Evolutionary conservation across 1,284 basidiomycete species (phyloP), one percentile per base, ranked within the genome.

Genomic region (Leccinum subfulvum): DNA sequence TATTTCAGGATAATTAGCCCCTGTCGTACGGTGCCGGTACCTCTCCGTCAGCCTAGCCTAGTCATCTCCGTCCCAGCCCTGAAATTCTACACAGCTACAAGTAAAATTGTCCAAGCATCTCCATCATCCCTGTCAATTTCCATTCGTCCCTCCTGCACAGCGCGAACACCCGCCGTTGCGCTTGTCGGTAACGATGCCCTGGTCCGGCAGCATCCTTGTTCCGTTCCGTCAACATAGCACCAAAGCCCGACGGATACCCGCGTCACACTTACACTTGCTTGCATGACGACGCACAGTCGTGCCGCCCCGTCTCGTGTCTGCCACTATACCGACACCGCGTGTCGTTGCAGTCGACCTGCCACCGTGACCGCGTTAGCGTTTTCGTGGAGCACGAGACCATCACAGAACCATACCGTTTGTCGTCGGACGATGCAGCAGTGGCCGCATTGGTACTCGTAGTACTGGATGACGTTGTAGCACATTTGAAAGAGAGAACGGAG

Each of bases 281-380:
- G 62, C 83, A 84, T 0, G 64, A 71, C 10, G 63, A 63, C 16
- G 9, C 55, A 63, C 84, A 84, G 57, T 77, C 65, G 60, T 83
- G 83, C 2, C 53, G 11, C 14, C 60, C 57, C 1, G 54, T 66
- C 5, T 64, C 69, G 64, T 85, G 84, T 35, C 58, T 66, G 14
- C 60, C 23, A 61, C 83, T 84, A 60, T 77, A 64, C 14, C 66
- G 70, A 59, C 83, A 84, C 11, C 67, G 64, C 52, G 65, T 60
- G 2, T 62, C 63, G 61, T 79, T 77, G 66, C 83, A 85, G 65
- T 84, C 82, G 13, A 84, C 71, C 84, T 85, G 47, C 10, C 47
- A 33, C 28, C 23, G 28, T 56, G 51, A 57, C 18, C 51, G 11
- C 21, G 55, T 52, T 16, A 14, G 51, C 28, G 2, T 7, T 51